phyloP scores from a whole-genome alignment of 768 basidiomycete genomes.

The Ramaria rubella region DNA sequence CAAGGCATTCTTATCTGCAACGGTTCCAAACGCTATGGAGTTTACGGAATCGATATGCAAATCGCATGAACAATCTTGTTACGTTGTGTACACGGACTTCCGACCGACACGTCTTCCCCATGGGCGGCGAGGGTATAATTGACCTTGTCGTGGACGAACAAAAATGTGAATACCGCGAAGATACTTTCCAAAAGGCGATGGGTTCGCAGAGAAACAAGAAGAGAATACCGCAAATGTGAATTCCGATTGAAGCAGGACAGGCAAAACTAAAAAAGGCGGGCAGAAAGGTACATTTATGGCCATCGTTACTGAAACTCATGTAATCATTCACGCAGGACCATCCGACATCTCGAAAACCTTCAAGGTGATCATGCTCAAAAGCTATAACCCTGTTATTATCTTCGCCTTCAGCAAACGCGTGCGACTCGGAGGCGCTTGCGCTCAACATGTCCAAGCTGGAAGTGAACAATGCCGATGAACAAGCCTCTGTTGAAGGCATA shows the following conservation, averaged over 20 bases:
- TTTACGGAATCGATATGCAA: conserved; percentile 99
- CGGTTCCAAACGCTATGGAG: conserved; percentile 99
- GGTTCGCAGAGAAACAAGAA: conserved; percentile 77
- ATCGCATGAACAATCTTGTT: conserved; percentile 95
- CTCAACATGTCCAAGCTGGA: conserved; percentile 91
- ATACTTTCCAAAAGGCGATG: conserved; percentile 98
- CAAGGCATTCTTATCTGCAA: conserved; percentile 95
- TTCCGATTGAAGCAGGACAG: conserved; percentile 81
- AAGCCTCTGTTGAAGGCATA: conserved; percentile 76
- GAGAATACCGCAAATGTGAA: conserved; percentile 89
- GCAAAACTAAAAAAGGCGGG: conserved; percentile 91
- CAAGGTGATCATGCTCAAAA: conserved; percentile 96
- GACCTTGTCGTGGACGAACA: conserved; percentile 99
- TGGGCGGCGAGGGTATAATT: conserved; percentile 94
- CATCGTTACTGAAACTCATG: no score
- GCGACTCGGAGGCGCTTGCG: conserved; percentile 94
- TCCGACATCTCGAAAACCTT: conserved; percentile 97
- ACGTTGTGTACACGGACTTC: conserved; percentile 99
- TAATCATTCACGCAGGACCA: conserved; percentile 41
- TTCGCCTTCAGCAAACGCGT: conserved; percentile 97
- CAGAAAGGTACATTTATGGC: conserved; percentile 71
- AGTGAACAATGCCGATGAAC: conserved; percentile 90
- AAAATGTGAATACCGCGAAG: conserved; percentile 93
- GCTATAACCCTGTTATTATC: conserved; percentile 96
- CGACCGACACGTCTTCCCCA: conserved; percentile 96